Evolutionary conservation across 441 rosid species (phyloP), one percentile per base, ranked within the genome.

Genomic region (Codiaeum variegatum): DNA sequence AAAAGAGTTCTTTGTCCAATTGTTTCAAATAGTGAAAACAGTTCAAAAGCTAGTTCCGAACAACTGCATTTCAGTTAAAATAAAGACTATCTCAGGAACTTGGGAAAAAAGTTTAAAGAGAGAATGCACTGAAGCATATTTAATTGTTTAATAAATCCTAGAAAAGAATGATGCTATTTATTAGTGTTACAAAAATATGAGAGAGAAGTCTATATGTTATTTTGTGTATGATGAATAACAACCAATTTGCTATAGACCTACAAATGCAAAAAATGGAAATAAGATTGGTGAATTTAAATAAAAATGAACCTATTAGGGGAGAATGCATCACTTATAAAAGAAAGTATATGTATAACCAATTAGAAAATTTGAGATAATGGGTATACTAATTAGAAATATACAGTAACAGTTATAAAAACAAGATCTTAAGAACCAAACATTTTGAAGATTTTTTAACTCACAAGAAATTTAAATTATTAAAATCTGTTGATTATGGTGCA

Each of bases 131-230:
- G 52, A 1, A 28, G 64, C 10, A 29, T n/a, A 24, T 8, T 29
- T 24, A 29, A 24, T 65, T 11, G 54, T 11, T 61, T n/a, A 23
- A 73, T 15, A 65, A 65, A 64, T 65, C 24, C 64, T 44, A 46
- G 16, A 59, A 51, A 73, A 28, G 46, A 46, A 44, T 56, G 36
- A 24, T 21, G 47, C 6, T 47, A 51, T 31, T 49, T 24, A 0
- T 32, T 51, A 24, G 29, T n/a, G n/a, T n/a, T n/a, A n/a, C n/a
- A n/a, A n/a, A n/a, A n/a, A n/a, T n/a, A n/a, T n/a, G n/a, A n/a
- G n/a, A n/a, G n/a, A n/a, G n/a, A n/a, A n/a, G n/a, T n/a, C n/a
- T n/a, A n/a, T n/a, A n/a, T n/a, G n/a, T n/a, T n/a, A n/a, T n/a
- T n/a, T n/a, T n/a, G n/a, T n/a, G n/a, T n/a, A n/a, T n/a, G n/a